Evolutionary conservation across 495 filamentous ascomycete genomes (phyloP).

Genomic region (Tuber brumale): DNA sequence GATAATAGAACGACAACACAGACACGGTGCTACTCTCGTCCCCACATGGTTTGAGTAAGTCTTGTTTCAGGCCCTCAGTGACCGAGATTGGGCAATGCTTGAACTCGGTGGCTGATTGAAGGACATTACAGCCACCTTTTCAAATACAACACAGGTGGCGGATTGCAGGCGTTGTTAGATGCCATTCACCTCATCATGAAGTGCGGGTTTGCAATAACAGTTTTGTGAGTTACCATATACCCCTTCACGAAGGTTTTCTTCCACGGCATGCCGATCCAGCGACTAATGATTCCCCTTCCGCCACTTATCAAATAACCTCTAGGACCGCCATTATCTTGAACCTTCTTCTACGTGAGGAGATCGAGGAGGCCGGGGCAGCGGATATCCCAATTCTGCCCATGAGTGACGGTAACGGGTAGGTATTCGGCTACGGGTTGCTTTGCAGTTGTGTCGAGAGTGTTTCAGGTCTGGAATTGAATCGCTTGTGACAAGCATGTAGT

Average conservation of each 20-base stretch:
- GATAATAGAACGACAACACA: slow-evolving; percentile 10
- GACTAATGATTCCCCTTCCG: slow-evolving; percentile 7
- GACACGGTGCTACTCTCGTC: slow-evolving; percentile 60
- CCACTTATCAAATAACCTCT: neutral
- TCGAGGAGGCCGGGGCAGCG: too few relatives aligned
- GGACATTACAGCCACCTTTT: slow-evolving; percentile 55
- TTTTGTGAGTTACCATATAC: slow-evolving; percentile 37
- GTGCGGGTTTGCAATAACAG: slow-evolving; percentile 69
- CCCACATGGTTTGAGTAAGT: slow-evolving; percentile 63
- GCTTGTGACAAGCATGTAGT: slow-evolving; percentile 45
- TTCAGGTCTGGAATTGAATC: too few relatives aligned
- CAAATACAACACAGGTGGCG: slow-evolving; percentile 54
- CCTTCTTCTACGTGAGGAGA: too few relatives aligned
- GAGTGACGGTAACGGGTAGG: too few relatives aligned
- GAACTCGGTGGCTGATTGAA: neutral
- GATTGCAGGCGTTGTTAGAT: slow-evolving; percentile 70
- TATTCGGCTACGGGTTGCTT: too few relatives aligned
- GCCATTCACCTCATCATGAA: slow-evolving; percentile 75
- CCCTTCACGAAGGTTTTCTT: slow-evolving; percentile 4
- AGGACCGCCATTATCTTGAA: slow-evolving; percentile 61
- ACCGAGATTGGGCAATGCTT: too few relatives aligned
- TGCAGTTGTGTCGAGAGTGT: too few relatives aligned
- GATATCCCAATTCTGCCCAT: too few relatives aligned
- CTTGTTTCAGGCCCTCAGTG: neutral
- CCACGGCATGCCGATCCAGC: neutral